phyloP scores from a whole-genome alignment of 306 rosid genomes.

The Arachis hypogaea region DNA sequence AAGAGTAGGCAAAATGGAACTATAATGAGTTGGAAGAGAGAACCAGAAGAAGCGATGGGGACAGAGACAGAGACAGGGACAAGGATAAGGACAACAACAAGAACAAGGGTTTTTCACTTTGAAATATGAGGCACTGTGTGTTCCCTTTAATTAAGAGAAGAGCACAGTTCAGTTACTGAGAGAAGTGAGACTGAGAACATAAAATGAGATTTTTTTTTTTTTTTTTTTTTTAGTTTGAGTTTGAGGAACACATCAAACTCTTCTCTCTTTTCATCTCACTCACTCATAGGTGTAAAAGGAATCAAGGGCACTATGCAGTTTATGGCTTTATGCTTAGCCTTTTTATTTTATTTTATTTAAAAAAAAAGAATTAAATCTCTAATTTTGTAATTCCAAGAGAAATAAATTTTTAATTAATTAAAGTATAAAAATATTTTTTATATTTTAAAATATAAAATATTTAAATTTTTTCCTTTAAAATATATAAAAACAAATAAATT shows the following conservation, averaged over 20 bases:
- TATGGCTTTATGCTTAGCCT: too few species aligned
- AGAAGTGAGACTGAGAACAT: constrained; percentile 9
- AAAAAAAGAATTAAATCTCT: too few species aligned
- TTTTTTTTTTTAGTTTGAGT: constrained; percentile 15
- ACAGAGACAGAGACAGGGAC: constrained; percentile 11
- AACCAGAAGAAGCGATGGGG: background rate
- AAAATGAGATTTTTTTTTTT: background rate
- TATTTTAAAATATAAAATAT: too few species aligned
- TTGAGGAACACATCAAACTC: background rate
- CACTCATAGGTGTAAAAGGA: constrained; percentile 1
- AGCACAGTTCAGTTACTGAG: background rate
- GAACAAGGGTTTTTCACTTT: constrained; percentile 38
- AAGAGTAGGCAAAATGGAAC: constrained; percentile 22
- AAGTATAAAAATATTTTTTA: too few species aligned
- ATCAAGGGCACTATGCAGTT: background rate
- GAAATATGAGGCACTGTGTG: constrained; percentile 28
- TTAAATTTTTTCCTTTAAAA: too few species aligned
- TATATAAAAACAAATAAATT: too few species aligned
- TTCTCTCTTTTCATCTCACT: background rate
- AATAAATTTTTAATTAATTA: too few species aligned
- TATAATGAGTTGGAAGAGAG: constrained; percentile 27
- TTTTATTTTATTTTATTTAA: too few species aligned
- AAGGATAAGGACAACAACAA: background rate
- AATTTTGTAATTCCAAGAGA: too few species aligned
- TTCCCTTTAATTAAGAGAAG: constrained; percentile 22